A percentile compares a stretch with the other conserved stretches of the same genome.
Conservation (phyloP, 148 eudicot genomes). For the Suaeda aralocaspica region DNA sequence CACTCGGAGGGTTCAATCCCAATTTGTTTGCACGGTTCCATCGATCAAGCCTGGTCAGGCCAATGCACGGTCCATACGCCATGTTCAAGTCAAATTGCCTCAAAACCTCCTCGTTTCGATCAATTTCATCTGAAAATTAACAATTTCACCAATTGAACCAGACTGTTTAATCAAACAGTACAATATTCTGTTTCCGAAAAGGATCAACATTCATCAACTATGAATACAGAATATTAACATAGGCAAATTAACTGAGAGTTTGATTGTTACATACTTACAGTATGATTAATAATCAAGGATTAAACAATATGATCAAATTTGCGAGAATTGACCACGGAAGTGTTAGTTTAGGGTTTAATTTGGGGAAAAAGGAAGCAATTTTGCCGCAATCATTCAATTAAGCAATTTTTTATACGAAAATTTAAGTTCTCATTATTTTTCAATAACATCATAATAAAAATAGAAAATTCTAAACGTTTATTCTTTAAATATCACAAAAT, state of each 20-base stretch:
- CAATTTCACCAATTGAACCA: conserved; percentile 8
- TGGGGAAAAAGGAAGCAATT: background rate
- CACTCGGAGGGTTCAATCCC: conserved; percentile 57
- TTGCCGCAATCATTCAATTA: background rate
- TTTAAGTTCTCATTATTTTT: background rate
- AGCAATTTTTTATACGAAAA: background rate
- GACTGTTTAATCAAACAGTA: background rate
- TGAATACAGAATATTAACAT: no score
- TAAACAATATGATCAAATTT: background rate
- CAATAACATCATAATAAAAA: background rate
- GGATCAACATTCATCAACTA: background rate
- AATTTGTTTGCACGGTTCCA: conserved; percentile 54
- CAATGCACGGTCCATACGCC: conserved; percentile 68
- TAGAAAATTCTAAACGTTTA: background rate
- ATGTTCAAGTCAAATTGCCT: conserved; percentile 79
- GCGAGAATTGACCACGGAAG: background rate
- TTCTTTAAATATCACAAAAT: no score
- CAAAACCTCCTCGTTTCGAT: conserved; percentile 49
- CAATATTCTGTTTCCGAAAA: no score
- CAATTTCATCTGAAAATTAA: conserved; percentile 35
- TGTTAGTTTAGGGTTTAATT: background rate
- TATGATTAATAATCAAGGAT: background rate
- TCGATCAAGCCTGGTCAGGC: conserved; percentile 53
- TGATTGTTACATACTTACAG: no score
- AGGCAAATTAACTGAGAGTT: no score